These are phyloP conservation scores for Beverwykella pulmonaria DNA, from an alignment of 495 filamentous ascomycete genomes.

Conservation along the genomic window DNA sequence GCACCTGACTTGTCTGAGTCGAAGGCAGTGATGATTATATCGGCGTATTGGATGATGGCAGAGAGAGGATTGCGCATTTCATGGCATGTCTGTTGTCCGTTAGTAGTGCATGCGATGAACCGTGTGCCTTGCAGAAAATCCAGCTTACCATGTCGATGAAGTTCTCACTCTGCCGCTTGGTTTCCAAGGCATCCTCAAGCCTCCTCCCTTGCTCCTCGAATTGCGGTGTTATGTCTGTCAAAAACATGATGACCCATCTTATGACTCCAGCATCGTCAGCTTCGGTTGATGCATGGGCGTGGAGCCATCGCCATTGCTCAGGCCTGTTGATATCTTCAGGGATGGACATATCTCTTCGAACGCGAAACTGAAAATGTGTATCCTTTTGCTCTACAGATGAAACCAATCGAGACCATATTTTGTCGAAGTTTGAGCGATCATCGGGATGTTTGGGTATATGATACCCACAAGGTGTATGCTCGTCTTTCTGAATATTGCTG, in stretches of 20 bases:
- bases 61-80: conserved; percentile 46
- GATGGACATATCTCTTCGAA: neutral
- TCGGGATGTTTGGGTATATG: conserved; percentile 3
- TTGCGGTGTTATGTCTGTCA: conserved; percentile 39
- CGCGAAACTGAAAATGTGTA: conserved; percentile 8
- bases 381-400: neutral
- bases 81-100: conserved; percentile 16
- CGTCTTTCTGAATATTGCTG: neutral
- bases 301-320: conserved; percentile 15
- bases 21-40: conserved; percentile 25
- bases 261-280: conserved; percentile 34
- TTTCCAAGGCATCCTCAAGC: conserved; percentile 39
- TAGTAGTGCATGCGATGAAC: too few species aligned
- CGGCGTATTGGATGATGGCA: conserved; percentile 42
- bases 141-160: conserved; percentile 28
- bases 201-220: conserved; percentile 33
- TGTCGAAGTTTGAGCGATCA: conserved; percentile 7
- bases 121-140: too few species aligned
- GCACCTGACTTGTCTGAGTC: conserved; percentile 4
- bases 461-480: neutral
- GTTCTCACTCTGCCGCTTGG: conserved; percentile 37
- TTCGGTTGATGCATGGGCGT: conserved; percentile 5
- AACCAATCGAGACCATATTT: neutral
- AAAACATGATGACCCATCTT: conserved; percentile 20
- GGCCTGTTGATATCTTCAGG: neutral